Base-by-base conservation (phyloP, 2,329 filamentous ascomycete species). In the Colletotrichum caudatum region DNA sequence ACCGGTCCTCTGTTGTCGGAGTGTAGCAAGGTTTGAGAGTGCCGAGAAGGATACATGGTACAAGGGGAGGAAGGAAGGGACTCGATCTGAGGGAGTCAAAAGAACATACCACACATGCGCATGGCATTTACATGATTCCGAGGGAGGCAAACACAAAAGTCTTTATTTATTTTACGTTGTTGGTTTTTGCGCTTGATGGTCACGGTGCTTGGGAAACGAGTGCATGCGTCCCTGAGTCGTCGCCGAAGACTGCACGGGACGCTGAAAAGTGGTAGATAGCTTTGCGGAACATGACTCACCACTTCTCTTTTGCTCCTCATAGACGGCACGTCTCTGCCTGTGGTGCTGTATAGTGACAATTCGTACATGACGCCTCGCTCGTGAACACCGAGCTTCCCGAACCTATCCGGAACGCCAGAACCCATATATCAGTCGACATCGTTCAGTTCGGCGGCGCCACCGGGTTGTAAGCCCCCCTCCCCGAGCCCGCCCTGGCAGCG, bases 391-490 rank as follows among this genome's bases (percentile, higher is more conserved):
- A 0, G 44, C 48, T 26, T 18, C n/a, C 61, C 56, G 44, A 23
- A 29, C 26, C 51, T n/a, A 33, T 5, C 58, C 64, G 29, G 29
- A 68, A 58, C 58, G 51, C 58, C 51, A 20, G 2, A 39, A n/a
- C 29, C 44, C 41, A 35, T 29, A 23, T 1, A 39, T 8, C 16
- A n/a, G 9, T 37, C 14, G 6, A 26, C 20, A 20, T 54, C 3
- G 16, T 71, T 71, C 64, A 72, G 41, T 23, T 59, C 12, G 54
- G n/a, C 66, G 12, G 35, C 57, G 56, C 44, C 41, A 72, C 9
- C 20, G 61, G 50, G 2, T 66, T 66, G 29, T 72, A 72, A 1
- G 53, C 44, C 5, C 66, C 79, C 72, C 63, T 76, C 23, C 29
- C 72, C 29, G 44, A n/a, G 9, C 60, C 65, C 46, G 62, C 23